Conservation (phyloP, 768 basidiomycete genomes). For the Suillus spraguei region DNA sequence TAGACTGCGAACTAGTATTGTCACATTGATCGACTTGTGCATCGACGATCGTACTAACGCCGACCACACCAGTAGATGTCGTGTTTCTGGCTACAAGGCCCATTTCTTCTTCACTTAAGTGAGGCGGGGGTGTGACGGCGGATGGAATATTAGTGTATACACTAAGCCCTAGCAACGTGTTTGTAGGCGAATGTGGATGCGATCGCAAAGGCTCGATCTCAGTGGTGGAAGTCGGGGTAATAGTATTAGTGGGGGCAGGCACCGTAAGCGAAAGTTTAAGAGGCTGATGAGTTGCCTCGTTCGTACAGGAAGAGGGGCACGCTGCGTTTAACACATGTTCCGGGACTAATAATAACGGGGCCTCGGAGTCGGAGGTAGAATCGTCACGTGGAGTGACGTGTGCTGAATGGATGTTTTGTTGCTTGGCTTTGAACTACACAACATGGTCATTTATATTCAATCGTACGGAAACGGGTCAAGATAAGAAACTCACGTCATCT, state of each 20-base stretch:
- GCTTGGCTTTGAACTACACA: neutral
- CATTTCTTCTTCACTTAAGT: conserved; percentile 4
- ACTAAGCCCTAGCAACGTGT: neutral
- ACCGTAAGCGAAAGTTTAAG: neutral
- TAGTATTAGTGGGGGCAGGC: conserved; percentile 1
- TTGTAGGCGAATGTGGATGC: neutral
- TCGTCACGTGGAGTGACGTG: neutral
- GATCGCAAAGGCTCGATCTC: conserved; percentile 2
- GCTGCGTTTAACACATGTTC: conserved; percentile 4
- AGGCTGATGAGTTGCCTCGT: conserved; percentile 5
- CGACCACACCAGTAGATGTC: neutral
- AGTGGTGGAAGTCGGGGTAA: conserved; percentile 1
- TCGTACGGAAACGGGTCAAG: neutral
- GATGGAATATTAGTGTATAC: conserved; percentile 7
- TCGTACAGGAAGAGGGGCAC: conserved; percentile 1
- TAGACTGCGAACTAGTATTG: neutral
- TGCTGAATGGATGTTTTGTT: neutral
- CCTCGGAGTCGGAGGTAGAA: neutral
- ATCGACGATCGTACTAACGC: neutral
- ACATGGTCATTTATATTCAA: neutral
- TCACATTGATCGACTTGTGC: neutral
- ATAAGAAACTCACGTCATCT: conserved; percentile 32
- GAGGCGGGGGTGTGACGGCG: neutral
- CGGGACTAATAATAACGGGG: neutral
- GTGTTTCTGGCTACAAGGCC: no score